Evolutionary conservation across 495 filamentous ascomycete species (phyloP), one percentile per base, ranked within the genome.

Genomic region (Penicillium manginii): DNA sequence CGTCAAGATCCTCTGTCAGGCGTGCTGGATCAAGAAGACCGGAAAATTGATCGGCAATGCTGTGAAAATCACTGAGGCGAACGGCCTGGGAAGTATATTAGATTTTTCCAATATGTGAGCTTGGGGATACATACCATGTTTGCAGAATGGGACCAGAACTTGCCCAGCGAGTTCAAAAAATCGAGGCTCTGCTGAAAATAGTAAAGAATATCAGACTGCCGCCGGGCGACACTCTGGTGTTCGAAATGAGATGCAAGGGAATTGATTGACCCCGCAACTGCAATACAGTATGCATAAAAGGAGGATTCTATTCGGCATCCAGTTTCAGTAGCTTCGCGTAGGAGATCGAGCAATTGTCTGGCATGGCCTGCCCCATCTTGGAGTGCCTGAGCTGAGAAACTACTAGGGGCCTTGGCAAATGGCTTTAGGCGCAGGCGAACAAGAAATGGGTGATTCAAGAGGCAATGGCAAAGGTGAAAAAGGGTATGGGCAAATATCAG

Each of bases 371-470:
- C 42, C 15, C 65, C 57, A 15, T 33, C 49, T 32, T 70, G 57
- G 2, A 69, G 61, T 2, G 65, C 54, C 3, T 64, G 66, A 5
- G 55, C 11, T 11, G 52, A 49, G 42, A 73, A 73, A 45, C 63
- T 71, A 50, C 46, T 22, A 0, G 66, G 69, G 2, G 60, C 62
- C 18, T 66, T 65, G 10, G 58, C 66, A 22, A 64, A 68, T 5
- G 54, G 47, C n/a, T 56, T 63, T 9, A 73, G 46, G 1, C 63
- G 59, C 23, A 57, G 43, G 6, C 60, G 63, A 9, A 71, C 15
- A 2, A 71, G 42, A 23, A 75, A 70, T 0, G 66, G 70, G 23
- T 75, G 70, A 39, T 70, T 64, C 7, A 75, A 35, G 4, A 75
- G 52, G 52, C 70, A 75, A 35, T 71, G 66, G 10, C 68, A 68